Evolutionary conservation across 2,329 filamentous ascomycete species (phyloP).

Genomic region (Paecilomyces niveus): DNA sequence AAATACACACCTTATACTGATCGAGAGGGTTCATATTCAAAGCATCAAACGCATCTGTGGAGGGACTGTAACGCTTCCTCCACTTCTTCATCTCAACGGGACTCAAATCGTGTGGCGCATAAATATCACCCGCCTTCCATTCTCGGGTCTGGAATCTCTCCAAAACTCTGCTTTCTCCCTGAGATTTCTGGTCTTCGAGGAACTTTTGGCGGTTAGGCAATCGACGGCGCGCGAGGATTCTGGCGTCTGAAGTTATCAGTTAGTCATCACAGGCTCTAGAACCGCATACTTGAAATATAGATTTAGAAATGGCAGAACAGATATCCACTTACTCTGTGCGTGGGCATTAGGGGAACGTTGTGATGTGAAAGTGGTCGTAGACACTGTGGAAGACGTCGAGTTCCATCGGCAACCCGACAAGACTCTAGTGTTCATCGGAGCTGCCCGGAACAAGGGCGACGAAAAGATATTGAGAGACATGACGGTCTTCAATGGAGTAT

Average conservation of each 20-base stretch:
- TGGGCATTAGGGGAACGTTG: slow-evolving; percentile 10
- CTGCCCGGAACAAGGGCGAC: slow-evolving; percentile 18
- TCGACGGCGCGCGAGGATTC: slow-evolving; percentile 16
- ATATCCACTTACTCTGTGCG: background rate
- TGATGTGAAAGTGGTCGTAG: slow-evolving; percentile 18
- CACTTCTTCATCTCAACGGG: slow-evolving; percentile 75
- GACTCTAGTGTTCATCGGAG: slow-evolving; percentile 11
- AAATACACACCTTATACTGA: slow-evolving; percentile 69
- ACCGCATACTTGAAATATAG: background rate
- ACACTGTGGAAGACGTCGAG: slow-evolving; percentile 18
- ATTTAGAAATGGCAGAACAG: background rate
- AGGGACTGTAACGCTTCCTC: slow-evolving; percentile 50
- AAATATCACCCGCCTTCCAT: slow-evolving; percentile 76
- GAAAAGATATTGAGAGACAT: slow-evolving; percentile 25
- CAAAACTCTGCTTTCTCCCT: slow-evolving; percentile 30
- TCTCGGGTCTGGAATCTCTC: slow-evolving; percentile 49
- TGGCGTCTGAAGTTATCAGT: slow-evolving; percentile 9
- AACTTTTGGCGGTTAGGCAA: slow-evolving; percentile 25
- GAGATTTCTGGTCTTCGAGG: slow-evolving; percentile 29
- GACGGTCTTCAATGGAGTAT: background rate
- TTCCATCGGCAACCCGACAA: slow-evolving; percentile 25
- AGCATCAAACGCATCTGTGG: slow-evolving; percentile 68
- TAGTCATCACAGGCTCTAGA: background rate
- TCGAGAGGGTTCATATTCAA: slow-evolving; percentile 72
- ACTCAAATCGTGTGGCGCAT: slow-evolving; percentile 81